These are phyloP conservation scores for Hypoxylon fragiforme DNA, from an alignment of 495 filamentous ascomycete genomes.

Conservation along the genomic window DNA sequence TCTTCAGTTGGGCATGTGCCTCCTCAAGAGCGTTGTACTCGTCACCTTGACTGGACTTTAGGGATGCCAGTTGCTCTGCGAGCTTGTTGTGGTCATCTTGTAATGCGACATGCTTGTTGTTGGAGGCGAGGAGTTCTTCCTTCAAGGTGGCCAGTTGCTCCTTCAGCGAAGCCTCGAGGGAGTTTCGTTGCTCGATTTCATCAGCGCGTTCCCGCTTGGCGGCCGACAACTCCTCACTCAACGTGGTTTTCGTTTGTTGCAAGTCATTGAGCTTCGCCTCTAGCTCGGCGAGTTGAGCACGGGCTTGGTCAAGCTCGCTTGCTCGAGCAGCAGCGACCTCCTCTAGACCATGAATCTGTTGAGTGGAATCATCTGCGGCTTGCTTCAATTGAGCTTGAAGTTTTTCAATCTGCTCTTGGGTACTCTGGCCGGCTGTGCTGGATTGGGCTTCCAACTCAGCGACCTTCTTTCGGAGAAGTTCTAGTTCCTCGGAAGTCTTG, in stretches of 20 bases:
- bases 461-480: constrained; percentile 31
- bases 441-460: constrained; percentile 21
- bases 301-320: constrained; percentile 24
- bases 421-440: constrained; percentile 14
- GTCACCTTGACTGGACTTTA: constrained; percentile 4
- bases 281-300: constrained; percentile 12
- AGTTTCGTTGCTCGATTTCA: constrained; percentile 20
- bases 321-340: constrained; percentile 15
- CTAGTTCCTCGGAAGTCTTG: constrained; percentile 35
- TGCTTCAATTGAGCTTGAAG: constrained; percentile 24
- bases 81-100: constrained; percentile 21
- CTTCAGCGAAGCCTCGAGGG: constrained; percentile 16
- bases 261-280: constrained; percentile 23
- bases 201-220: constrained; percentile 19
- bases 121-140: constrained; percentile 15
- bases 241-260: constrained; percentile 19
- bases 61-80: constrained; percentile 12
- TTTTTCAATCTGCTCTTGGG: constrained; percentile 19
- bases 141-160: constrained; percentile 14
- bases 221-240: constrained; percentile 19
- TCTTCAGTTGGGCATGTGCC: constrained; percentile 16
- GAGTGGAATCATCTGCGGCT: constrained; percentile 9
- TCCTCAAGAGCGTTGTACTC: constrained; percentile 19
- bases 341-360: constrained; percentile 14
- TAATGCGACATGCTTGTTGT: constrained; percentile 16